A percentile compares a stretch with the other conserved stretches of the same genome.
Conservation (phyloP, 306 rosid genomes). For the Rosa lucieae region DNA sequence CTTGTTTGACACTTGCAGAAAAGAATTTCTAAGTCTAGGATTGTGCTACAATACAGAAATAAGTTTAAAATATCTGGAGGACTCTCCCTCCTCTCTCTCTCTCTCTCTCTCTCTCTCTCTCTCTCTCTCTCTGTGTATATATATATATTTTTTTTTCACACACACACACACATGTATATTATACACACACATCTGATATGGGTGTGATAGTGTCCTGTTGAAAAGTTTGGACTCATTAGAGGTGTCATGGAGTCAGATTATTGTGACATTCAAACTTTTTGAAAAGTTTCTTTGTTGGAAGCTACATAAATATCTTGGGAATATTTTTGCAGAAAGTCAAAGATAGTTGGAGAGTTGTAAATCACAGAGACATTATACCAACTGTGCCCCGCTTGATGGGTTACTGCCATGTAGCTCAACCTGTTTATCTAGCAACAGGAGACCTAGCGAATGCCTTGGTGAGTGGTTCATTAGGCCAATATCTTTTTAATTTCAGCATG, state of each 20-base stretch:
- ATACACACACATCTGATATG: background rate
- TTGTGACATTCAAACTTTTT: background rate
- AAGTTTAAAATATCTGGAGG: no score
- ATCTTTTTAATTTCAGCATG: background rate
- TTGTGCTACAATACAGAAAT: background rate
- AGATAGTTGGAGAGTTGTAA: conserved; percentile 98
- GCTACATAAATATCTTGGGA: conserved; percentile 28
- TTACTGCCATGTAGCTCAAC: conserved; percentile 93
- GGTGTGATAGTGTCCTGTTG: background rate
- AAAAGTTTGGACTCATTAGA: background rate
- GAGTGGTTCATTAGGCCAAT: conserved; percentile 28
- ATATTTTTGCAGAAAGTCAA: conserved; percentile 73
- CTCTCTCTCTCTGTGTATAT: background rate
- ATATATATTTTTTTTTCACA: background rate
- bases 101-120: background rate
- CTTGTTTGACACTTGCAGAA: no score
- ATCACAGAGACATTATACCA: conserved; percentile 97
- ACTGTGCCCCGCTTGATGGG: conserved; percentile 97
- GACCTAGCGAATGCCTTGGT: conserved; percentile 63
- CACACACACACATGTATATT: background rate
- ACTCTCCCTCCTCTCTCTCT: no score
- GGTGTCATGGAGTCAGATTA: conserved; percentile 9
- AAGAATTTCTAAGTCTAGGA: background rate
- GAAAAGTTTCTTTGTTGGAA: background rate
- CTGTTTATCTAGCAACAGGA: conserved; percentile 84